phyloP scores from a whole-genome alignment of 768 basidiomycete genomes.

The Leccinum incarnatum region DNA sequence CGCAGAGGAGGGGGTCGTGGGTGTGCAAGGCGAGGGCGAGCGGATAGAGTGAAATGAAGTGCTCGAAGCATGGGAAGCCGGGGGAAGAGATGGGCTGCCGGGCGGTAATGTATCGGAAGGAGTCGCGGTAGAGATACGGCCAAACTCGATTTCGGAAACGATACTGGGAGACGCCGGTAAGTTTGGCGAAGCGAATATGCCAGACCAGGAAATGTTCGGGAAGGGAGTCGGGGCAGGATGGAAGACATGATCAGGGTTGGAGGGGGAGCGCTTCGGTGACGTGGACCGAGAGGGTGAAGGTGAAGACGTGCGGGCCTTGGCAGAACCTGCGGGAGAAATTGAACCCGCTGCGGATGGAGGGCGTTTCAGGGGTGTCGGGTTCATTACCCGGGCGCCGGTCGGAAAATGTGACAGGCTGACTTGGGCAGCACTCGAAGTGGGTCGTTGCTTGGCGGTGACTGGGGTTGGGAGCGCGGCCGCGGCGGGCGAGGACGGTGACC shows the following conservation, averaged over 20 bases:
- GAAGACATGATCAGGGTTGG: conserved; percentile 4
- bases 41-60: conserved; percentile 8
- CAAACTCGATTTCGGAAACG: conserved; percentile 1
- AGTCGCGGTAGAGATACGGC: neutral
- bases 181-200: conserved; percentile 11
- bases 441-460: conserved; percentile 11
- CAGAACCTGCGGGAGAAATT: conserved; percentile 1
- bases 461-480: conserved; percentile 14
- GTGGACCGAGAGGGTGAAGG: neutral
- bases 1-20: conserved; percentile 13
- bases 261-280: neutral
- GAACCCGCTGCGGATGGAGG: neutral
- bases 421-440: conserved; percentile 3
- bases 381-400: neutral
- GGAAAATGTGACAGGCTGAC: neutral
- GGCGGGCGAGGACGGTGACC: conserved; percentile 1
- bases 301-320: neutral
- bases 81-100: conserved; percentile 8
- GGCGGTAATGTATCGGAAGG: neutral
- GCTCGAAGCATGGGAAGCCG: neutral
- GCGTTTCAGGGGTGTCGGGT: conserved; percentile 12
- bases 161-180: neutral
- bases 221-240: conserved; percentile 18
- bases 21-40: conserved; percentile 5
- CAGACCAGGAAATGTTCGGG: conserved; percentile 20